A percentile compares a stretch with the other conserved stretches of the same genome.
Conservation (phyloP, 805 yeast species). For the Cyberlindnera lachancei region DNA sequence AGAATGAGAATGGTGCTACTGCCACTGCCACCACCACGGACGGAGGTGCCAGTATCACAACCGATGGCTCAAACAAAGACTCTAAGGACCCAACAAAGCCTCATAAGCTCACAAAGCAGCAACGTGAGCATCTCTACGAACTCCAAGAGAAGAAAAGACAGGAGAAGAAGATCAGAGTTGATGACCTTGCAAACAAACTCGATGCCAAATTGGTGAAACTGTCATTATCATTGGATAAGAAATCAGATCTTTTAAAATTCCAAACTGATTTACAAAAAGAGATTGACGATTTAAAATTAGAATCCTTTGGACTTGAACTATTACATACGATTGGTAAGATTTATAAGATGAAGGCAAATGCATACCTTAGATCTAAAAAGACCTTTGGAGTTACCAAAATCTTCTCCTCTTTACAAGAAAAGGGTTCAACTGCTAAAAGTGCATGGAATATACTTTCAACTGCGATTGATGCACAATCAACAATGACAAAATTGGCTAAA, state of each 20-base stretch:
- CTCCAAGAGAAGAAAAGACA: constrained; percentile 48
- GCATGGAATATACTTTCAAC: constrained; percentile 76
- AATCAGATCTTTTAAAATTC: constrained; percentile 43
- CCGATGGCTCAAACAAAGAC: background rate
- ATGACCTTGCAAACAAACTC: constrained; percentile 43
- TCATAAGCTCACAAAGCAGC: constrained; percentile 26
- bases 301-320: constrained; percentile 89
- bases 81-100: constrained; percentile 16
- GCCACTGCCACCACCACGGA: no score
- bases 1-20: background rate
- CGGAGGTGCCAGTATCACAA: background rate
- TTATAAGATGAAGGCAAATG: constrained; percentile 68
- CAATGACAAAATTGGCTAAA: constrained; percentile 66
- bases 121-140: constrained; percentile 43
- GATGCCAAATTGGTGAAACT: constrained; percentile 38
- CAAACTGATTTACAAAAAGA: constrained; percentile 47
- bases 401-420: constrained; percentile 73
- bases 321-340: constrained; percentile 76
- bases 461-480: constrained; percentile 80
- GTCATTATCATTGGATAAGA: constrained; percentile 36
- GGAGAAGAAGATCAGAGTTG: constrained; percentile 41
- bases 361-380: constrained; percentile 65
- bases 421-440: constrained; percentile 74
- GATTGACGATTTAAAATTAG: constrained; percentile 80
- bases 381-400: constrained; percentile 85